Conservation (phyloP, 2,329 filamentous ascomycete species). For the Neoscytalidium dimidiatum region DNA sequence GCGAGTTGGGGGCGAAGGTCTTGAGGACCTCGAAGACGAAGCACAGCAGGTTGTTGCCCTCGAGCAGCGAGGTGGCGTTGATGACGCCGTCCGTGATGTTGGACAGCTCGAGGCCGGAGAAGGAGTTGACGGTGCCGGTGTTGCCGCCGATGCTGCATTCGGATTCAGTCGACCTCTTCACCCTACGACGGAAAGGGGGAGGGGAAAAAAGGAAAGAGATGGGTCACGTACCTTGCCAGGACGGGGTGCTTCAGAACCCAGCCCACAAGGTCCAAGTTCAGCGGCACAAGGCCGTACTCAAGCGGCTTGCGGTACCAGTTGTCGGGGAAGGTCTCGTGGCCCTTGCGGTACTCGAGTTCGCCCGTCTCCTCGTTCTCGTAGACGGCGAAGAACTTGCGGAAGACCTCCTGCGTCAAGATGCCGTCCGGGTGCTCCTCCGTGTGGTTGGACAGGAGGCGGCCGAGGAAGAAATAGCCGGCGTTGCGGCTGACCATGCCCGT, state of each 20-base stretch:
- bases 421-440: constrained; percentile 37
- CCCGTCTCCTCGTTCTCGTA: constrained; percentile 43
- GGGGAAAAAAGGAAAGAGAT: not conserved
- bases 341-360: constrained; percentile 42
- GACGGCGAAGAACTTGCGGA: constrained; percentile 53
- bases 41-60: constrained; percentile 43
- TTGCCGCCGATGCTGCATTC: constrained; percentile 52
- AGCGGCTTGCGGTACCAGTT: constrained; percentile 53
- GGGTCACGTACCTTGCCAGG: constrained; percentile 29
- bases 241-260: constrained; percentile 43
- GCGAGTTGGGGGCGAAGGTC: constrained; percentile 36
- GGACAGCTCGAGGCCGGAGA: constrained; percentile 48
- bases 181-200: not conserved
- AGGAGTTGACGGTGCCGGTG: constrained; percentile 53
- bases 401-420: constrained; percentile 33
- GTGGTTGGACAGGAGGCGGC: constrained; percentile 35
- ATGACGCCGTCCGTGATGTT: constrained; percentile 47
- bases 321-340: constrained; percentile 55
- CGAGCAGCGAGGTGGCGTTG: constrained; percentile 35
- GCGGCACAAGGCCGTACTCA: constrained; percentile 51
- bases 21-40: constrained; percentile 38
- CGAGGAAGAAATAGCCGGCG: constrained; percentile 41
- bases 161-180: not conserved
- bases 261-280: constrained; percentile 44
- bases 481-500: constrained; percentile 52